Percentiles rank a stretch among this genome's conserved stretches.
phyloP scores from a whole-genome alignment of 2,329 filamentous ascomycete genomes.

The Curvularia eragrostidis region DNA sequence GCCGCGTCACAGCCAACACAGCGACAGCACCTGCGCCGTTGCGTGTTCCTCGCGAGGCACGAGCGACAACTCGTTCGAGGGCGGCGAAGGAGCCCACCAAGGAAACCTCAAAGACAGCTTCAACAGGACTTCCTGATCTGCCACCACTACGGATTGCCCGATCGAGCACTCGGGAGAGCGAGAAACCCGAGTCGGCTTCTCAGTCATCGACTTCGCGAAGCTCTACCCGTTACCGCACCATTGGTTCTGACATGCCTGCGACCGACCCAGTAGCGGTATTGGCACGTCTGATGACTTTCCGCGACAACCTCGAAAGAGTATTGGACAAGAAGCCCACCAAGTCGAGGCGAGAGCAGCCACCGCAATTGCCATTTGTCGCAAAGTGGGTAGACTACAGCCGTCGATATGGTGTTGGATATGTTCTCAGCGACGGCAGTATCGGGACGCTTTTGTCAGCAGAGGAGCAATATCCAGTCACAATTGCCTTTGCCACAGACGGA shows the following conservation, averaged over 20 bases:
- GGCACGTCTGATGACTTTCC: slow-evolving; percentile 53
- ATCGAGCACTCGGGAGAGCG: slow-evolving; percentile 25
- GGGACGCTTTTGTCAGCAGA: slow-evolving; percentile 67
- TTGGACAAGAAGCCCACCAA: slow-evolving; percentile 49
- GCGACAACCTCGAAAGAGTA: slow-evolving; percentile 55
- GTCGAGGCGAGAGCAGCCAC: slow-evolving; percentile 57
- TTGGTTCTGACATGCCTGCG: slow-evolving; percentile 42
- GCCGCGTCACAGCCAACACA: slow-evolving; percentile 40
- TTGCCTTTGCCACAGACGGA: slow-evolving; percentile 73
- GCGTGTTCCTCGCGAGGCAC: slow-evolving; percentile 38
- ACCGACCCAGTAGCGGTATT: slow-evolving; percentile 57
- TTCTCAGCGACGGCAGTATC: slow-evolving; percentile 80
- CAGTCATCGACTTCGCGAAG: slow-evolving; percentile 30
- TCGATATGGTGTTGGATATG: slow-evolving; percentile 84
- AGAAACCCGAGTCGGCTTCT: slow-evolving; percentile 27
- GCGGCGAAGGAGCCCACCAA: slow-evolving; percentile 33
- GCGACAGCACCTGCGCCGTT: slow-evolving; percentile 39
- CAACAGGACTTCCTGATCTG: slow-evolving; percentile 34
- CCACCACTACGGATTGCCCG: slow-evolving; percentile 35
- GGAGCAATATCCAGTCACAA: slow-evolving; percentile 65
- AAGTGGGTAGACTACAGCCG: slow-evolving; percentile 92
- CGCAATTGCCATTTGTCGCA: slow-evolving; percentile 63
- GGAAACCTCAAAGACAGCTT: slow-evolving; percentile 30
- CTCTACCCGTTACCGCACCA: slow-evolving; percentile 31
- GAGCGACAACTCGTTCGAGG: slow-evolving; percentile 36